Evolutionary conservation across 805 yeast genomes (phyloP).

Genomic region (Metschnikowia borealis): DNA sequence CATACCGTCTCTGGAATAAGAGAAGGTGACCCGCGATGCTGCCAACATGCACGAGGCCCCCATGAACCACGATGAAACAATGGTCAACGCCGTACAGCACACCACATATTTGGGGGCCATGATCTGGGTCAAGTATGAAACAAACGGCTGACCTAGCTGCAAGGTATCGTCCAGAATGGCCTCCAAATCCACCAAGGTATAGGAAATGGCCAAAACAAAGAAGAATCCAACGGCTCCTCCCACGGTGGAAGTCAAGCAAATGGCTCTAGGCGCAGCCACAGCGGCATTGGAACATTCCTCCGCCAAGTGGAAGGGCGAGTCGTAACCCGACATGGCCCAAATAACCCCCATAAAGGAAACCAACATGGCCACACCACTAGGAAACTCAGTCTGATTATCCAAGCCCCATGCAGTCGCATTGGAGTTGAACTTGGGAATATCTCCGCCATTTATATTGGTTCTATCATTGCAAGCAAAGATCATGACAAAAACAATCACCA

Average conservation of each 20-base stretch:
- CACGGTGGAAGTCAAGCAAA: constrained; percentile 51
- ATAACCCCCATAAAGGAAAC: constrained; percentile 58
- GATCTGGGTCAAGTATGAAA: constrained; percentile 49
- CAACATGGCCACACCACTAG: constrained; percentile 56
- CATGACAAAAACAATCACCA: constrained; percentile 50
- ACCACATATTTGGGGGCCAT: constrained; percentile 38
- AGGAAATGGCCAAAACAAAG: constrained; percentile 57
- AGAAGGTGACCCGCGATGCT: constrained; percentile 62
- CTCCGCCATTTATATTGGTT: constrained; percentile 25
- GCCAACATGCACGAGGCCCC: constrained; percentile 61
- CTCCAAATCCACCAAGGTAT: constrained; percentile 51
- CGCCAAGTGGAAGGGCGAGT: constrained; percentile 70
- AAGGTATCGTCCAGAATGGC: constrained; percentile 44
- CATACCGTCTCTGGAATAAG: constrained; percentile 66
- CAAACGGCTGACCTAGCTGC: constrained; percentile 58
- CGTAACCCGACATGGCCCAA: constrained; percentile 75
- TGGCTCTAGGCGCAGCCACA: constrained; percentile 63
- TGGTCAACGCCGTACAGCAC: constrained; percentile 42
- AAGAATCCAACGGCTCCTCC: constrained; percentile 57
- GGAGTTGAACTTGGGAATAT: constrained; percentile 45
- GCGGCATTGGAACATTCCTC: constrained; percentile 68
- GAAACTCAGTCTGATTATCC: constrained; percentile 57
- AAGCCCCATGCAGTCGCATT: constrained; percentile 52
- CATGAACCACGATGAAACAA: constrained; percentile 46
- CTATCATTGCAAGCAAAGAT: constrained; percentile 52